Evolutionary conservation across 2,329 filamentous ascomycete genomes (phyloP).

Genomic region (Diaporthe batatas): DNA sequence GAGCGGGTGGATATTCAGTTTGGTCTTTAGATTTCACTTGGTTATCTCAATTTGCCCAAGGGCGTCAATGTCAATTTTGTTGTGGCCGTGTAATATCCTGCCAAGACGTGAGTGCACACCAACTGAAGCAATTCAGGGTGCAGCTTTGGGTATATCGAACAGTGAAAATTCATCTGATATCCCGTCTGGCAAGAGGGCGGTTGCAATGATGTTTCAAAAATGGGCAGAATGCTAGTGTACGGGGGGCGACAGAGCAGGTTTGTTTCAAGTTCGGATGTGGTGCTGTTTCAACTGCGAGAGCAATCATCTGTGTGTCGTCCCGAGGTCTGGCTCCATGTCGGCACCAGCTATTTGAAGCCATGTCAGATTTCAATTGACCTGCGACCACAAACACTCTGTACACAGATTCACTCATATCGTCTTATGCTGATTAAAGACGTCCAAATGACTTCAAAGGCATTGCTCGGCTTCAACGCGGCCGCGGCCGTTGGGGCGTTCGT

Average conservation of each 20-base stretch:
- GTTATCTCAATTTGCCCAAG: not conserved
- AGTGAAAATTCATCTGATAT: not conserved
- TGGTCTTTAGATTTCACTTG: not conserved
- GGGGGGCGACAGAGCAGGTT: not conserved
- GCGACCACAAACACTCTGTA: not conserved
- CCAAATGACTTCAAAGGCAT: constrained; percentile 21
- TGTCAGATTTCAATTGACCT: not conserved
- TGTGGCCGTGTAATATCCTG: not conserved
- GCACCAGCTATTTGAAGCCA: constrained; percentile 7
- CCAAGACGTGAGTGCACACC: no score
- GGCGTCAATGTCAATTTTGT: not conserved
- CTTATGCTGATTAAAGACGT: not conserved
- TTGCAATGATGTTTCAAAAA: constrained; percentile 22
- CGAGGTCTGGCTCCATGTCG: not conserved
- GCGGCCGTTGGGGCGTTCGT: constrained; percentile 9
- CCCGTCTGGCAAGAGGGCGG: not conserved
- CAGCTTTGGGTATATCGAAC: not conserved
- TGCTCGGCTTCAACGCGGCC: constrained; percentile 23
- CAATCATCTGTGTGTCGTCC: constrained; percentile 1
- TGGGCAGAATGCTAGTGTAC: not conserved
- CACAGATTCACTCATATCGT: no score
- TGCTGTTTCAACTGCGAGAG: constrained; percentile 20
- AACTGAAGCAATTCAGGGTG: not conserved
- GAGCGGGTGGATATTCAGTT: not conserved
- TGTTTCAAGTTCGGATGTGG: constrained; percentile 18